These are phyloP conservation scores for Brachypodium distachyon DNA, from an alignment of 202 grass and related monocot genomes.

Conservation along the genomic window DNA sequence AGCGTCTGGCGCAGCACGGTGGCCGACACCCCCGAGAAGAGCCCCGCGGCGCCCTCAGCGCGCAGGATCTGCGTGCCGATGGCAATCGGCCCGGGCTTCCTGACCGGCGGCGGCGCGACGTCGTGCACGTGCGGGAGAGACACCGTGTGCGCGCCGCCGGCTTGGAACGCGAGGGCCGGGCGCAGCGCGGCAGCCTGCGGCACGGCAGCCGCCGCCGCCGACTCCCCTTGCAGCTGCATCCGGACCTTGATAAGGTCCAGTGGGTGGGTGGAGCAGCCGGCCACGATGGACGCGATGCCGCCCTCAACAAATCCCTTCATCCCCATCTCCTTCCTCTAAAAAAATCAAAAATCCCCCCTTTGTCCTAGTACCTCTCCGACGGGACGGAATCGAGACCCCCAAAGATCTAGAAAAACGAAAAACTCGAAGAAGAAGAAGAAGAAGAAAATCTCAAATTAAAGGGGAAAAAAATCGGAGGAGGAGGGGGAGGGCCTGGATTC, in stretches of 20 bases:
- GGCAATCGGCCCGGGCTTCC: slow-evolving; percentile 64
- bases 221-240: slow-evolving; percentile 92
- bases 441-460: too few species aligned
- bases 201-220: neutral
- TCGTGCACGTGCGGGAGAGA: slow-evolving; percentile 24
- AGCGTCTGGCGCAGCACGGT: slow-evolving; percentile 92
- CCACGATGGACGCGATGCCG: slow-evolving; percentile 87
- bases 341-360: too few species aligned
- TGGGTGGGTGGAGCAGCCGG: slow-evolving; percentile 91
- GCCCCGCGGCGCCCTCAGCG: slow-evolving; percentile 55
- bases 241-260: slow-evolving; percentile 95
- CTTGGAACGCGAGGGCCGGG: slow-evolving; percentile 65
- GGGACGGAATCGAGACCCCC: neutral
- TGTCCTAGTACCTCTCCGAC: neutral
- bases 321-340: slow-evolving; percentile 7
- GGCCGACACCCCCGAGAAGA: slow-evolving; percentile 87
- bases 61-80: slow-evolving; percentile 93
- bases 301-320: slow-evolving; percentile 82
- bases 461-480: too few species aligned
- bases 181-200: slow-evolving; percentile 30
- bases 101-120: neutral
- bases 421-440: neutral
- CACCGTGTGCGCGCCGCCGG: neutral
- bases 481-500: neutral
- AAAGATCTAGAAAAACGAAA: neutral